A percentile compares a stretch with the other conserved stretches of the same genome.
Evolutionary conservation across 495 filamentous ascomycete genomes (phyloP).

Genomic region (Copromyces sp.): DNA sequence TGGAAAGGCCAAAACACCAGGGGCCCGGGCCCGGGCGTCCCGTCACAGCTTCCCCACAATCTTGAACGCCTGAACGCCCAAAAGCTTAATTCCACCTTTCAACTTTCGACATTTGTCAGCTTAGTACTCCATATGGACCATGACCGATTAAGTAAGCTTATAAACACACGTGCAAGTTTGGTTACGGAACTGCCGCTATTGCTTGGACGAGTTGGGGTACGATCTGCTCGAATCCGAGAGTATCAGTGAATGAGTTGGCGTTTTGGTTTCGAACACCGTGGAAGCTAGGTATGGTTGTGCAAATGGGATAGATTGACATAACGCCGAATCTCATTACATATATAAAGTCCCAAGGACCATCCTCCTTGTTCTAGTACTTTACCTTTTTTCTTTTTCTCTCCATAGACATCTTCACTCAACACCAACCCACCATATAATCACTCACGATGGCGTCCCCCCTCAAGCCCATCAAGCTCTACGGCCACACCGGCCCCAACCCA

Average conservation of each 20-base stretch:
- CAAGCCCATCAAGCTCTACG: conserved; percentile 30
- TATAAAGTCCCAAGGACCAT: neutral
- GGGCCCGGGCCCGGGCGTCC: no score
- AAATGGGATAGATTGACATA: neutral
- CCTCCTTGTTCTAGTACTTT: neutral
- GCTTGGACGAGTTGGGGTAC: neutral
- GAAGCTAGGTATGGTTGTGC: neutral
- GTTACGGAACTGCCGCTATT: neutral
- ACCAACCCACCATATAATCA: neutral
- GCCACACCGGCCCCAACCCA: conserved; percentile 31
- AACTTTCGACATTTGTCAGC: neutral
- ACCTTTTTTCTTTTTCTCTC: neutral
- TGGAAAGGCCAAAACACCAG: neutral
- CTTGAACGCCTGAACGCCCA: neutral
- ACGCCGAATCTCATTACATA: neutral
- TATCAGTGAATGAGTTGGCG: neutral
- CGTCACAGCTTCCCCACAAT: neutral
- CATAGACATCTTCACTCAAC: neutral
- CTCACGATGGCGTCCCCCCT: conserved; percentile 2
- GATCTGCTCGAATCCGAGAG: neutral
- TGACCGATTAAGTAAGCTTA: neutral
- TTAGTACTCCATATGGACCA: neutral
- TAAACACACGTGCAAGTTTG: neutral
- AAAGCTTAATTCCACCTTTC: neutral
- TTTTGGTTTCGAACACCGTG: neutral